Evolutionary conservation across 1,284 basidiomycete species (phyloP), one percentile per base, ranked within the genome.

Genomic region (Mycena sp.): DNA sequence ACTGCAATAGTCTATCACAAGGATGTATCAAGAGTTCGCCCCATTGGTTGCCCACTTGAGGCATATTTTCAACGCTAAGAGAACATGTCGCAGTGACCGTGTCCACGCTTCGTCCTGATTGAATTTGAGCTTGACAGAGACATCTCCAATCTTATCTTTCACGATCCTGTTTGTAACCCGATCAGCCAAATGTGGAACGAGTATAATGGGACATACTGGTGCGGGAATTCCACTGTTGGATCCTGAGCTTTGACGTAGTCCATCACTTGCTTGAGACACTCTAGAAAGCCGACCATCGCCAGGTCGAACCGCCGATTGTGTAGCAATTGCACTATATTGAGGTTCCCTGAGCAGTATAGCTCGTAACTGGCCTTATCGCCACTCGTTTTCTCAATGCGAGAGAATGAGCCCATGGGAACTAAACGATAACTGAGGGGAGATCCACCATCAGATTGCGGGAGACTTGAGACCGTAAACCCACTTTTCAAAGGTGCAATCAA

Each of bases 101-200:
- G 97, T 99, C 97, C 97, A 99, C 1, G 89, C 86, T 73, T 99
- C 97, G 74, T 99, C 97, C 75, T 95, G 92, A 67, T 92, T 95
- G 77, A 96, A 96, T 72, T 96, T 94, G 11, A 98, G 82, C 75
- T 96, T 95, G 67, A 99, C 94, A 2, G 94, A 96, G 21, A 94
- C 91, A 64, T 96, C 96, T 5, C 96, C 96, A 63, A 99, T 99
- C 78, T 92, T 94, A 78, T 99, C 98, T 78, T 94, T 98, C 53
- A 86, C 83, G 63, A 99, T 92, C 71, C 95, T 98, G 17, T 12
- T 32, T 3, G 1, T 9, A 6, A 1, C 10, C 12, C 23, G 17
- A 26, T 52, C 44, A 61, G 54, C 55, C 21, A 30, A 12, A 6
- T 26, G 16, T 41, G 11, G 26, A 44, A 56, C 11, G 29, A 23